Evolutionary conservation across 305 asterid genomes (phyloP), one percentile per base, ranked within the genome.

Genomic region (Fraxinus floribunda): DNA sequence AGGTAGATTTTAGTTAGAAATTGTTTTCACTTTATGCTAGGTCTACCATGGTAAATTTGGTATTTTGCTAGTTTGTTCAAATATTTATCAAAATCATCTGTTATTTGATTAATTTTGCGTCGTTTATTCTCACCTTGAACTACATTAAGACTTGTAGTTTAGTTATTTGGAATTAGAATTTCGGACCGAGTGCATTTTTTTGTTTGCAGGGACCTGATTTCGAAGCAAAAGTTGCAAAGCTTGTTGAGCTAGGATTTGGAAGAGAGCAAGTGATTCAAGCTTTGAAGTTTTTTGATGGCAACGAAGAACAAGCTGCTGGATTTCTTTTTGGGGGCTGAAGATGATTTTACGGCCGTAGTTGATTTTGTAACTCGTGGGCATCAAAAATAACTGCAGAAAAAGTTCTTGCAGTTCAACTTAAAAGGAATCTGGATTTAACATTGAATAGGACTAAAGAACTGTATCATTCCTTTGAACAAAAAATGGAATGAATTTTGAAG

Each of bases 301-400:
- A 92, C 35, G 99, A 96, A 87, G 98, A 96, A 77, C 97, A 92
- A 84, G 99, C 99, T 3, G 98, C 98, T 18, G 94, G 93, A 66
- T 96, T 89, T 87, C 96, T 96, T 75, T 96, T 96, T 57, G 99
- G 98, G 34, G 97, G 98, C 82, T 94, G 92, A 94, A 72, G 64
- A 24, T 15, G 41, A 44, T 22, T 74, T 18, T 5, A n/a, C 29
- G 20, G 36, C 57, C 16, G 6, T 49, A 7, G 3, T 77, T 66
- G 4, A 49, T 73, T 68, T 79, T 76, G 79, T 77, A 29, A 79
- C 72, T 79, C 79, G 60, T 80, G 82, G 70, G 85, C 87, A 60
- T 81, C 75, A 77, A 30, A 78, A 46, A 36, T 26, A 75, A 77
- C 80, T 78, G 89, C 86, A 78, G 75, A 79, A 86, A 71, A 38